phyloP scores from a whole-genome alignment of 2,329 filamentous ascomycete species.

The Colletotrichum nymphaeae region DNA sequence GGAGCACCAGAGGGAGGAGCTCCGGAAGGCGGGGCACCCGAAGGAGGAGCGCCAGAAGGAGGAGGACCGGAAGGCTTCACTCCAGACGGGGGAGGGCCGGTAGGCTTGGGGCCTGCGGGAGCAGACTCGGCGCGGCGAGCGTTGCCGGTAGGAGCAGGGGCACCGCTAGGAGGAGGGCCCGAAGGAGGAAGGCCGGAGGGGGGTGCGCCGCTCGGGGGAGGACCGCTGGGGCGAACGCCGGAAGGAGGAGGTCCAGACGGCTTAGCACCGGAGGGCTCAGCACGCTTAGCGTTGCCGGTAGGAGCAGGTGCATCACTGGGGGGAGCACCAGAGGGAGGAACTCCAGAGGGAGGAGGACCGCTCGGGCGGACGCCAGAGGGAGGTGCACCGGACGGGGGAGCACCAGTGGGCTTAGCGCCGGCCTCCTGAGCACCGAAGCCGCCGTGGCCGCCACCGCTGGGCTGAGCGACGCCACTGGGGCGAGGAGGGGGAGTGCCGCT shows the following conservation, averaged over 20 bases:
- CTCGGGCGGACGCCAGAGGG: not conserved
- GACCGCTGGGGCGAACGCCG: not conserved
- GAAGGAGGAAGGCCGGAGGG: conserved; percentile 11
- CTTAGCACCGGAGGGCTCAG: conserved; percentile 5
- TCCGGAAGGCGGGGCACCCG: conserved; percentile 4
- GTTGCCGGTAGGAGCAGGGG: not conserved
- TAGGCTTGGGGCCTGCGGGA: not conserved
- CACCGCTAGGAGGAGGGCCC: conserved; percentile 1
- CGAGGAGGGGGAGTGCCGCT: conserved; percentile 21
- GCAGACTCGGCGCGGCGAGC: not conserved
- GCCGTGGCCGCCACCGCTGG: conserved; percentile 11
- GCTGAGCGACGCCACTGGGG: not conserved
- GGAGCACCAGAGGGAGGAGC: conserved; percentile 4
- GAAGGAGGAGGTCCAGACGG: conserved; percentile 1
- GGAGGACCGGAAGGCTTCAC: not conserved
- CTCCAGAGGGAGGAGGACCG: conserved; percentile 9
- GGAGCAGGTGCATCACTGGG: conserved; percentile 15
- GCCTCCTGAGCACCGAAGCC: conserved; percentile 5
- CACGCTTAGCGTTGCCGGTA: conserved; percentile 15
- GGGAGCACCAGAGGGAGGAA: conserved; percentile 8
- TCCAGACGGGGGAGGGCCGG: conserved; percentile 13
- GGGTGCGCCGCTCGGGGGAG: not conserved
- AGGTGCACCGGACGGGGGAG: conserved; percentile 3
- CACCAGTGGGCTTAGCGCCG: conserved; percentile 7
- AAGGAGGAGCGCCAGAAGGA: not conserved